Evolutionary conservation across 805 yeast species (phyloP), one percentile per base, ranked within the genome.

Genomic region (Zygotorulaspora florentina): DNA sequence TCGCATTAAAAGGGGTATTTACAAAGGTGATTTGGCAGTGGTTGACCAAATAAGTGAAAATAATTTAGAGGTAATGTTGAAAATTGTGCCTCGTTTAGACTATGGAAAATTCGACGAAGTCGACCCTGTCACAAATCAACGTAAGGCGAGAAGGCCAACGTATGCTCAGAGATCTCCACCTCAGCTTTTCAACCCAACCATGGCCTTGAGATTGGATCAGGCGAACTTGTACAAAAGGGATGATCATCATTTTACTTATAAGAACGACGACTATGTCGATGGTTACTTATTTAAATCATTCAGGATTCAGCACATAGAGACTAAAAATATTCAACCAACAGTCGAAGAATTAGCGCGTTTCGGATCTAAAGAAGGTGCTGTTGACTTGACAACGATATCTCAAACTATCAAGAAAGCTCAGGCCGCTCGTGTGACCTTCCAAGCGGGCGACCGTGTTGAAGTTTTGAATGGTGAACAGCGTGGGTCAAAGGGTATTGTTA

Each of bases 371-470:
- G 91, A 87, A 35, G 95, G 87, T 49, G 90, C 90, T n/a, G 77
- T 93, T 56, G 97, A 93, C 62, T 73, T 93, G 46, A 80, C 89
- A 3, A 80, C 90, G 0, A 81, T 93, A 54, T 93, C 96, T 1
- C 87, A 89, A 51, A 79, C 87, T n/a, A 73, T 93, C 55, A 87
- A 87, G 61, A 78, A 79, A 52, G 71, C 80, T 2, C 73, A 78
- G 43, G 76, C 75, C 30, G 72, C 77, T 17, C 69, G 76, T 25
- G 73, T 80, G 28, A 67, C 75, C 3, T 91, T 90, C 71, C 96
- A 88, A 65, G 87, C 95, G 5, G 97, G 96, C 55, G 99, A 93
- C 65, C 79, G 86, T 55, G 96, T 93, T 39, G 96, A 90, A 67
- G 86, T 93, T 40, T 75, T 86, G 42, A 80, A 81, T 53, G 99